Conservation (phyloP, 306 rosid species). For the Abrus precatorius region DNA sequence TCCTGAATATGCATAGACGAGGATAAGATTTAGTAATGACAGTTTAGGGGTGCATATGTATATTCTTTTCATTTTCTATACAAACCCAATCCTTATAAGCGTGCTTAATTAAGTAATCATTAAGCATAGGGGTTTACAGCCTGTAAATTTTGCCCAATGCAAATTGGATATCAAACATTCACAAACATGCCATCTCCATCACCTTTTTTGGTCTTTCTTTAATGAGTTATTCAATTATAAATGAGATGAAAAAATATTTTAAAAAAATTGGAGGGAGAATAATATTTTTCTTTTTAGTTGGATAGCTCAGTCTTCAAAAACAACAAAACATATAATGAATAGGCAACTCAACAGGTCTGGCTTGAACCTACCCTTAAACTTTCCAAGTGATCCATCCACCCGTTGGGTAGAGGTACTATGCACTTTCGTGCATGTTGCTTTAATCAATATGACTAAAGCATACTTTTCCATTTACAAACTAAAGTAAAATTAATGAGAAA, state of each 20-base stretch:
- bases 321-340: not conserved
- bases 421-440: not conserved
- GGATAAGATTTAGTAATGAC: not conserved
- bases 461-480: not conserved
- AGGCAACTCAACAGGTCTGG: slow-evolving; percentile 7
- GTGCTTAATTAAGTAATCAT: not conserved
- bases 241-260: too few species aligned
- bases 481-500: not conserved
- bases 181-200: not conserved
- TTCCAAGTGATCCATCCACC: not conserved
- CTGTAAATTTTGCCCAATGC: not conserved
- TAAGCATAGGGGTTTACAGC: not conserved
- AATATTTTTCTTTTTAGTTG: too few species aligned
- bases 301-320: too few species aligned
- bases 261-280: too few species aligned
- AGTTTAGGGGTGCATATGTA: not conserved
- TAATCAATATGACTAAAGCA: not conserved
- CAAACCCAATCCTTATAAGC: not conserved
- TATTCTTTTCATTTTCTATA: not conserved
- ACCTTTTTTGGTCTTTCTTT: not conserved
- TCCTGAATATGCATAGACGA: not conserved
- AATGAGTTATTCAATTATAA: too few species aligned
- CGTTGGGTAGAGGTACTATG: not conserved
- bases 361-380: slow-evolving; percentile 31
- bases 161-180: not conserved